These are phyloP conservation scores for Massospora cicadina DNA, from an alignment of 371 early-diverging fungal species.

Conservation along the genomic window DNA sequence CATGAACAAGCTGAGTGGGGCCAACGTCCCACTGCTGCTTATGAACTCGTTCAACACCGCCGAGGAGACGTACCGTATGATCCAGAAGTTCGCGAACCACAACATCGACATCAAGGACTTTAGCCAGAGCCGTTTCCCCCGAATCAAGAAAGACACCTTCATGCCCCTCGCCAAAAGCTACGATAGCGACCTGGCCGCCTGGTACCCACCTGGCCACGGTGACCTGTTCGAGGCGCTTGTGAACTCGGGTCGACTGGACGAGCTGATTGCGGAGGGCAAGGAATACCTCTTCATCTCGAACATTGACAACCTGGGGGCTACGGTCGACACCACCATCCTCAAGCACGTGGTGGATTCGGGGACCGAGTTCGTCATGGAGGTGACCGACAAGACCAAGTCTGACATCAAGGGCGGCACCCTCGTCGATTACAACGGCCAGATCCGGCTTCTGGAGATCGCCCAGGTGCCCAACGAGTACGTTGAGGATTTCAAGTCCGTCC, in stretches of 20 bases:
- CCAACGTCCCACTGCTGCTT: slow-evolving; percentile 90
- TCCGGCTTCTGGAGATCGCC: slow-evolving; percentile 97
- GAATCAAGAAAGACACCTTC: slow-evolving; percentile 86
- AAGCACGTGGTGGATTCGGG: slow-evolving; percentile 78
- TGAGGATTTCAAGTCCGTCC: slow-evolving; percentile 97
- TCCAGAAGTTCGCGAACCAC: slow-evolving; percentile 68
- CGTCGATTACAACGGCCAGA: slow-evolving; percentile 89
- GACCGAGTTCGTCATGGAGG: slow-evolving; percentile 98
- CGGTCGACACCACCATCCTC: slow-evolving; percentile 87
- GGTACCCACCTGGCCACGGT: slow-evolving; percentile 99
- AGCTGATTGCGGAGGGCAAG: slow-evolving; percentile 90
- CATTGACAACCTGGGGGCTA: slow-evolving; percentile 99
- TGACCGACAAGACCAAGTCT: slow-evolving; percentile 98
- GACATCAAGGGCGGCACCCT: slow-evolving; percentile 99
- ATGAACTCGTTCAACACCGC: slow-evolving; percentile 99
- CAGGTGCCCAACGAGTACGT: slow-evolving; percentile 96
- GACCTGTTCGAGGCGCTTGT: slow-evolving; percentile 91
- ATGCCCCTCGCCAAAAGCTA: slow-evolving; percentile 65
- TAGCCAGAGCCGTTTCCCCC: slow-evolving; percentile 94
- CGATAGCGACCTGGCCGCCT: slow-evolving; percentile 20
- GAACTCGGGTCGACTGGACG: slow-evolving; percentile 90
- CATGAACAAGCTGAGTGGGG: slow-evolving; percentile 73
- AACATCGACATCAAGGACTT: slow-evolving; percentile 87
- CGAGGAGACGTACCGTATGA: slow-evolving; percentile 85
- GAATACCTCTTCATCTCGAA: slow-evolving; percentile 62